Base-by-base conservation (phyloP, 257 asterid species). In the Eustoma russellianum region DNA sequence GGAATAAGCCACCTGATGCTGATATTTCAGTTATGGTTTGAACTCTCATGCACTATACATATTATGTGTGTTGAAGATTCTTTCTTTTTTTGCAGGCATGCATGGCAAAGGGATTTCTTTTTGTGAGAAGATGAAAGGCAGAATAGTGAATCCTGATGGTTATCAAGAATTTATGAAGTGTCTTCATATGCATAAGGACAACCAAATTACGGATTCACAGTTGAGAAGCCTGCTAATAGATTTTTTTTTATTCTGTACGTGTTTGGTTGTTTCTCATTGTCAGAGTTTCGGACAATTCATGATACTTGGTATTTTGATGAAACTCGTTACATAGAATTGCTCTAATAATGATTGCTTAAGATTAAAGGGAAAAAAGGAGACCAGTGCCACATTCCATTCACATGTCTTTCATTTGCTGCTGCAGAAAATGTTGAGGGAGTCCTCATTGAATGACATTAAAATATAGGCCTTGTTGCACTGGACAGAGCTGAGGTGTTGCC, bases 41-140 rank as follows among this genome's bases (percentile, higher is more conserved):
- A 38, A 38, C 43, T 38, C 43, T 38, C 43, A 38, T 38, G 43
- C 2, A 38, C 7, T 7, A 7, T 4, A 11, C 12, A 38, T 1
- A 38, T 11, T 8, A 38, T 5, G 43, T 7, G 43, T 8, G 7
- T 38, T 11, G 13, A 7, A 8, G 12, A 38, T 11, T 38, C 12
- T 38, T 8, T 38, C 11, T 38, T 11, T 38, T 38, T 38, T 11
- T 4, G 43, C 43, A 38, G 43, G 43, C 33, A 43, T 76, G 68
- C 83, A 54, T 56, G 85, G 74, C 49, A 77, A 72, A 34, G 82
- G 69, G 50, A 53, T 76, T 63, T 70, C 75, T 68, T 77, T 83
- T 63, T 69, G 71, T 52, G 83, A 79, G 67, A 82, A 79, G 74
- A 72, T 70, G 63, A 70, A 53, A 62, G 71, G 60, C 50, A 63